Evolutionary conservation across 257 asterid species (phyloP), one percentile per base, ranked within the genome.

Genomic region (Fraxinus anomala): DNA sequence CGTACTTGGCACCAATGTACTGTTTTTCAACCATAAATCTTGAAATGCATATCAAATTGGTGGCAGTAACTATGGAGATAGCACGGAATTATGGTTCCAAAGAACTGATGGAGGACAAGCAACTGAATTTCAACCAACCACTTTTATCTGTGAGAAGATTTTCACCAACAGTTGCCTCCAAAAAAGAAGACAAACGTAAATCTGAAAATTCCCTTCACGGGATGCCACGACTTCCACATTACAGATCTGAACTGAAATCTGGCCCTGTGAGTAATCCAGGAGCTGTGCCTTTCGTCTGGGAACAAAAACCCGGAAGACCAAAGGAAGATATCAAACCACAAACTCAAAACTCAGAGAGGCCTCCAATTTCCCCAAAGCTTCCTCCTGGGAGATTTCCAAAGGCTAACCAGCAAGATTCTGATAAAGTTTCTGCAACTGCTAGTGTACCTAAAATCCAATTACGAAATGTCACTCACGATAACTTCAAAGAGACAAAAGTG

Each of bases 241-340:
- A 84, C 80, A 86, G 68, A 85, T 81, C 97, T 14, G 92, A 93
- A 33, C 85, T 90, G 19, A 93, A 90, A 71, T 93, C 98, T 0
- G 99, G 99, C 10, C 97, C 94, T 0, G 85, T 89, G 42, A 83
- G 89, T 2, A 84, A 85, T n/a, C 87, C 93, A 0, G 97, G 96
- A 61, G 77, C 86, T 7, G 92, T 92, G 34, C 98, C 98, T n/a
- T 94, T 94, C 37, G 44, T 36, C 4, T 92, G 98, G 98, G 98
- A 94, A 72, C 90, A 76, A 70, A 83, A 72, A 72, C 98, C 97
- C 23, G 98, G 98, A 78, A 83, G 63, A 77, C 93, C 97, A 12
- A 92, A 91, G 84, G 83, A 85, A 69, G 89, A 81, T 44, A 33
- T 36, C 37, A 85, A 39, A 40, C 80, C 75, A 24, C 80, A 74